Evolutionary conservation across 164 flowering plant genomes (phyloP), one percentile per base, ranked within the genome.

Genomic region (Chimonanthus salicifolius): DNA sequence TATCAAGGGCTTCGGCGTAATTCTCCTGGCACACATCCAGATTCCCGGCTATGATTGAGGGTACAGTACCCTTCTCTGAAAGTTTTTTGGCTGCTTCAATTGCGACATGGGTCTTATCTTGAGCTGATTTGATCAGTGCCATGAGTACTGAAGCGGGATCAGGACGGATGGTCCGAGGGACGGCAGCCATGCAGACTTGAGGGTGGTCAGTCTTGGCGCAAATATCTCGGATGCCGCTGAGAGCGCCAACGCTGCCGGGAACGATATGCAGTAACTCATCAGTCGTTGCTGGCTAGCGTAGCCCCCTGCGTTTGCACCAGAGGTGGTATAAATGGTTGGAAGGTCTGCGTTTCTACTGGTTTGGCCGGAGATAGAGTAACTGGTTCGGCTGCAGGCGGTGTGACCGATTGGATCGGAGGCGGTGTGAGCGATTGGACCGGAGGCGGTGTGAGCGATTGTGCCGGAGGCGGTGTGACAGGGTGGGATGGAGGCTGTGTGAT

Each of bases 21-120:
- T 33, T 70, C 9, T 43, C 64, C 72, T 70, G 6, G 7, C 72
- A 70, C 10, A 60, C 62, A 47, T 58, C n/a, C 16, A 70, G 44
- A n/a, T 44, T 13, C 5, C 2, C 16, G 3, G 48, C 48, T n/a
- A 15, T 44, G 47, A 66, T 33, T 13, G 47, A 7, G 4, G 68
- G 68, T 9, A 66, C 7, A 16, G n/a, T 44, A 6, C n/a, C 15
- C 47, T 46, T 45, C 0, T 3, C 48, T 6, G n/a, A 3, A 10
- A 10, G 46, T 48, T 44, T 66, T n/a, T 66, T 45, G 16, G 47
- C 68, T 3, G 3, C n/a, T 4, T 45, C 46, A 5, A 66, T 44
- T 15, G 49, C 68, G 47, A n/a, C n/a, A 2, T 45, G n/a, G 46
- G 48, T 45, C 15, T 66, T 44, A 7, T 45, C 47, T 9, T 15